Base-by-base conservation (phyloP, 768 basidiomycete genomes). In the Tubosaeta sp. region DNA sequence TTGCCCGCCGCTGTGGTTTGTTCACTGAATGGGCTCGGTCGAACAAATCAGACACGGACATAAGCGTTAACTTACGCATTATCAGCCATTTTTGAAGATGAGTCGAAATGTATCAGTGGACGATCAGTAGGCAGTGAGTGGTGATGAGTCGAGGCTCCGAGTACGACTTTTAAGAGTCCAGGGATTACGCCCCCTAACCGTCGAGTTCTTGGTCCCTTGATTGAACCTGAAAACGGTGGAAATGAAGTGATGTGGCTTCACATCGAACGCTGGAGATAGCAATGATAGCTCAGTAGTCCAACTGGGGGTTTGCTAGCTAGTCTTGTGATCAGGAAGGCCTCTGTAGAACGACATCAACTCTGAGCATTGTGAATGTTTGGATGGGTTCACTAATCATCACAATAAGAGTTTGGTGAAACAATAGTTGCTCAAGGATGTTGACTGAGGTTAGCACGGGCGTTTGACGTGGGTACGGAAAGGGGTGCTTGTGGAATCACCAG, bases 181-280 rank as follows among this genome's bases (percentile, higher is more conserved):
- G 59, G 62, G 56, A 27, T 19, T 45, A 14, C 16, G 16, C 6
- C 32, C 12, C 22, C 4, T 17, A 8, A 43, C 4, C 16, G 46
- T 34, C 53, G 47, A 2, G 46, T 57, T 53, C 53, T 43, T 13
- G n/a, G 31, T 17, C 26, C 7, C 32, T 51, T 51, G 51, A 56
- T 52, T 33, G 25, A 9, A 48, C 51, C 25, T 33, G 47, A n/a
- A 58, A 43, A 53, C 22, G n/a, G 39, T 43, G 44, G 45, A 43
- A 22, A 56, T 56, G 25, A 26, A 19, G 25, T 6, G 52, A 54
- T 57, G 59, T 27, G 12, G 26, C 32, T 11, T 33, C 27, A 43
- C 32, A 33, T 33, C 51, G 45, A 52, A 34, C 50, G 60, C 58
- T 43, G 48, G 44, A 52, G 62, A 63, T 63, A 59, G 43, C 54